phyloP scores from a whole-genome alignment of 129 eudicot genomes.

The Lactuca saligna region DNA sequence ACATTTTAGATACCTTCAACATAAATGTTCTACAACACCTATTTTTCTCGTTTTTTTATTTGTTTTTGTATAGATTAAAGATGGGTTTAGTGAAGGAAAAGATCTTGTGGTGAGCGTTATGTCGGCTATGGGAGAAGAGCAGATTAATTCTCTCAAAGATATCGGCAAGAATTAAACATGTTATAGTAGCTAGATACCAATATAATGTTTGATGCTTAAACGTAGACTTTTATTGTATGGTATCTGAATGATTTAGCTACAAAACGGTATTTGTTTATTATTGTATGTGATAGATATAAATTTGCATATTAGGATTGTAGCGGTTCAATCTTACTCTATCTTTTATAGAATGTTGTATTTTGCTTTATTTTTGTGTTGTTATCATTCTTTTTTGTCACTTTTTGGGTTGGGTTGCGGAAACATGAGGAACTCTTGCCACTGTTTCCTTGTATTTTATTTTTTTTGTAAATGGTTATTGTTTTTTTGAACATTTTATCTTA shows the following conservation, averaged over 20 bases:
- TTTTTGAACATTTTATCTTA: too few species aligned
- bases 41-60: background rate
- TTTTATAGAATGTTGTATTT: too few species aligned
- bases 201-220: background rate
- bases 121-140: slow-evolving; percentile 13
- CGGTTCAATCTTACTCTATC: too few species aligned
- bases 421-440: too few species aligned
- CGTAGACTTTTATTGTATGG: background rate
- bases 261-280: too few species aligned
- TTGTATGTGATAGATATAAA: background rate
- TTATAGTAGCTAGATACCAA: background rate
- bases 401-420: too few species aligned
- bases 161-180: slow-evolving; percentile 8
- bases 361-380: too few species aligned
- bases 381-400: too few species aligned
- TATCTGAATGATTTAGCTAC: background rate
- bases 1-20: background rate
- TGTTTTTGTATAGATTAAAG: background rate
- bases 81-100: background rate
- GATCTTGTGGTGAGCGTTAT: slow-evolving; percentile 6
- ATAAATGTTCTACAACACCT: background rate
- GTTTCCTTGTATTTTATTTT: too few species aligned
- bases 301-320: too few species aligned
- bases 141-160: background rate
- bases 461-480: too few species aligned